Evolutionary conservation across 495 filamentous ascomycete genomes (phyloP).

Genomic region (Neurospora tetrasperma): DNA sequence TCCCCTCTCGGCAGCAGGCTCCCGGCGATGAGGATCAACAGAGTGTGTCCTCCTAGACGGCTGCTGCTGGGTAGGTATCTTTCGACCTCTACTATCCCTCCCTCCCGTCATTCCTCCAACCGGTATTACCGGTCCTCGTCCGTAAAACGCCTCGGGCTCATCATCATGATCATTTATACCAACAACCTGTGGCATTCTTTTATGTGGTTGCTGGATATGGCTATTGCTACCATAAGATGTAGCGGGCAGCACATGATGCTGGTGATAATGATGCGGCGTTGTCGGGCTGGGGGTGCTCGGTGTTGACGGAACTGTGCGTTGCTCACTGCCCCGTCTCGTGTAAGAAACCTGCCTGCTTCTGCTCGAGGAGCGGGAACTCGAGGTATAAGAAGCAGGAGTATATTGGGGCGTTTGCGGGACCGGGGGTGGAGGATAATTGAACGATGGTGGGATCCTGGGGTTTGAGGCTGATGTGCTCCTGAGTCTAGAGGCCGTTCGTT

Average conservation of each 20-base stretch:
- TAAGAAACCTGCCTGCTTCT: neutral
- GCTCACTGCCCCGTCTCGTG: neutral
- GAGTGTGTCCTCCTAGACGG: neutral
- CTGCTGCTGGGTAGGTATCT: neutral
- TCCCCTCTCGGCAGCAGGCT: neutral
- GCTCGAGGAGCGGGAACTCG: neutral
- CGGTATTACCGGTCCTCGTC: neutral
- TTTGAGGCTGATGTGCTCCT: conserved; percentile 34
- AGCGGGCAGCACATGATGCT: neutral
- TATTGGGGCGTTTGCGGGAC: neutral
- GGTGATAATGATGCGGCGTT: neutral
- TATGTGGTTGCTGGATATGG: neutral
- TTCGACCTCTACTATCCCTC: neutral
- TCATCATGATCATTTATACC: neutral
- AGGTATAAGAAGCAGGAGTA: neutral
- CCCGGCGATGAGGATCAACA: neutral
- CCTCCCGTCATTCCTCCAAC: neutral
- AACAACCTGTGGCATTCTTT: neutral
- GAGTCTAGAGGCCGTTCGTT: conserved; percentile 39
- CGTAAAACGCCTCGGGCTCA: neutral
- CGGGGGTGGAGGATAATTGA: neutral
- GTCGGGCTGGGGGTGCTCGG: neutral
- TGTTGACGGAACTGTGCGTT: neutral
- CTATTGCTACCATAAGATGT: neutral
- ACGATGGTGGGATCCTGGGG: neutral